Percentiles rank a stretch among this genome's conserved stretches.
phyloP scores from a whole-genome alignment of 1,284 basidiomycete genomes.

The Inonotus obliquus region DNA sequence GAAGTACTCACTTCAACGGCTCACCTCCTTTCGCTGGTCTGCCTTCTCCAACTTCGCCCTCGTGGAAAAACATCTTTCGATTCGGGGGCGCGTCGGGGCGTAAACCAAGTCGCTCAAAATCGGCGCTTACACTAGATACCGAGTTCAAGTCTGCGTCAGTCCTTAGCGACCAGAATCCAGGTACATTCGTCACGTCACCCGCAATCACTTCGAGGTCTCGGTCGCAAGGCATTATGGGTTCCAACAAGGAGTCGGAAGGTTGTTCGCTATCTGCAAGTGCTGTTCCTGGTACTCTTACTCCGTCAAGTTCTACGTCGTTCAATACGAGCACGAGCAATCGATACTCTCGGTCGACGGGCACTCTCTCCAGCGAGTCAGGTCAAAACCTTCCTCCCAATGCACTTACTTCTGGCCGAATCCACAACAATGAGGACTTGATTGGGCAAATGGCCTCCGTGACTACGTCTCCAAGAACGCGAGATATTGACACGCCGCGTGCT shows the following conservation, averaged over 20 bases:
- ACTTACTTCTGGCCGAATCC: neutral
- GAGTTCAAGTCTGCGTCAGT: conserved; percentile 8
- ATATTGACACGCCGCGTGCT: neutral
- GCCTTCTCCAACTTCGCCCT: conserved; percentile 19
- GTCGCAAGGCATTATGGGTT: neutral
- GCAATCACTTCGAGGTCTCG: neutral
- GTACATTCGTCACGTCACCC: neutral
- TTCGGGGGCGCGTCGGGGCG: conserved; percentile 7
- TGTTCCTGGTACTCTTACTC: conserved; percentile 12
- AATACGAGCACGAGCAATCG: conserved; percentile 18
- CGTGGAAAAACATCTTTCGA: conserved; percentile 19
- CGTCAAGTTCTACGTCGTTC: conserved; percentile 16
- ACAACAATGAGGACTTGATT: neutral
- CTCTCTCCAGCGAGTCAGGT: conserved; percentile 25
- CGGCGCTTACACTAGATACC: conserved; percentile 18
- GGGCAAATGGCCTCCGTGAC: conserved; percentile 4
- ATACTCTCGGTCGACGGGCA: conserved; percentile 26
- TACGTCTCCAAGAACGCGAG: neutral
- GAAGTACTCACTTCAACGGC: conserved; percentile 7
- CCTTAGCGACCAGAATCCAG: neutral
- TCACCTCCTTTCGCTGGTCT: conserved; percentile 10
- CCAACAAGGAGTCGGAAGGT: conserved; percentile 1
- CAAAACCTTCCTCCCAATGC: conserved; percentile 1
- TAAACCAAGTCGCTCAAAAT: conserved; percentile 18
- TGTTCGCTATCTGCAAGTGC: neutral